Base-by-base conservation (phyloP, 495 filamentous ascomycete genomes). In the Astrocystis sublimbata region DNA sequence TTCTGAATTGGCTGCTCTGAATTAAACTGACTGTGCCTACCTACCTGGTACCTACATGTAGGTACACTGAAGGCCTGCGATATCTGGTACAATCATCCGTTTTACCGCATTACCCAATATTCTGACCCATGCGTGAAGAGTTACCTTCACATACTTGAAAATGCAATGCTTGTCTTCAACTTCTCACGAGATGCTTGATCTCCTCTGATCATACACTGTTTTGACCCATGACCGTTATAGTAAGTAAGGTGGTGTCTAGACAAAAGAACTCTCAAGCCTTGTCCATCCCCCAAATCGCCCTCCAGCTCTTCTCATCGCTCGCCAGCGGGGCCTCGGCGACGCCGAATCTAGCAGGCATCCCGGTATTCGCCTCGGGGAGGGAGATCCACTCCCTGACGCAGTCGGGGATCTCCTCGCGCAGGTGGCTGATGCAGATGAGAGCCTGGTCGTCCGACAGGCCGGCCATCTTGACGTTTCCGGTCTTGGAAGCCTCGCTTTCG, bases 391-490 rank as follows among this genome's bases (percentile, higher is more conserved):
- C 81, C 26, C 90, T 75, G 17, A 97, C 83, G 47, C 84, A 86
- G 35, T 86, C 84, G 0, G 93, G 93, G 10, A 97, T 90, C 73
- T 98, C 93, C 65, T 96, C 91, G 51, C 85, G 83, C n/a, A 91
- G 82, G 75, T 98, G 93, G 65, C 91, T 93, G 54, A 97, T 91
- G 41, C 91, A 86, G 13, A 98, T 81, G 60, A 97, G 75, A 1
- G 92, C 92, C 71, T 96, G 93, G 13, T 85, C 67, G 4, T 87
- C 78, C 1, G 78, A 77, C 40, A 96, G 73, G 0, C 87, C 88
- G 26, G 60, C 62, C 4, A 86, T 70, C 40, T 73, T 77, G 3
- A 82, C 76, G 4, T 61, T 65, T 0, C 75, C 79, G 0, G 71
- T 56, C 36, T 69, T 72, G 0, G 74, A 65, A 3, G 74, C 64